Conservation (phyloP, 805 yeast species). For the Kockiozyma suomiensis region DNA sequence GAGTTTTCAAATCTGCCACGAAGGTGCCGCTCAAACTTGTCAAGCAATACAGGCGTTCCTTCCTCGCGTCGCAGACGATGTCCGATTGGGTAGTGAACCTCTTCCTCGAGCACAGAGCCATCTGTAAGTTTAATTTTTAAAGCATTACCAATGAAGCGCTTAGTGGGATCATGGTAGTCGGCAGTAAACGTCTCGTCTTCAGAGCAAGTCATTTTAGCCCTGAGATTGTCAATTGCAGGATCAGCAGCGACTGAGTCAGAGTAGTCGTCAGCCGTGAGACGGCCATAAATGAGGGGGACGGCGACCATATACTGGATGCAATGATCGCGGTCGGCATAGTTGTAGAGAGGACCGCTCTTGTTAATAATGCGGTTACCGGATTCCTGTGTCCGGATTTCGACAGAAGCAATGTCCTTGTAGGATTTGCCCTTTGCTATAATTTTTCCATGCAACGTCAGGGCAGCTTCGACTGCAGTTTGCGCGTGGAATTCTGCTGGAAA, state of each 20-base stretch:
- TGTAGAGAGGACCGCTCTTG: constrained; percentile 60
- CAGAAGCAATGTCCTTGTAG: constrained; percentile 52
- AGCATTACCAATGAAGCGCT: constrained; percentile 62
- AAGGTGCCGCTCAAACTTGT: constrained; percentile 57
- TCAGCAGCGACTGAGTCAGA: constrained; percentile 54
- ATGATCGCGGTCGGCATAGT: constrained; percentile 67
- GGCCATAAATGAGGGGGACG: constrained; percentile 57
- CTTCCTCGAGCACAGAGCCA: constrained; percentile 57
- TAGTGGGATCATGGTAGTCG: constrained; percentile 59
- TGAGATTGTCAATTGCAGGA: constrained; percentile 55
- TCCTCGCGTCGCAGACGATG: constrained; percentile 61
- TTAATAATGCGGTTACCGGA: constrained; percentile 64
- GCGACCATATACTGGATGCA: constrained; percentile 68
- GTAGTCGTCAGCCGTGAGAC: constrained; percentile 61
- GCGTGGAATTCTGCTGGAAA: constrained; percentile 70
- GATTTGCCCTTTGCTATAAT: constrained; percentile 49
- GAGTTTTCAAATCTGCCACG: constrained; percentile 49
- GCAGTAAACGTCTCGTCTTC: constrained; percentile 53
- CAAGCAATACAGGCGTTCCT: constrained; percentile 57
- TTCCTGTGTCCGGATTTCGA: constrained; percentile 60
- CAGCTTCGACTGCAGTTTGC: constrained; percentile 64
- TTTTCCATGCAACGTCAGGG: constrained; percentile 49
- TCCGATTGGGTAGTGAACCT: constrained; percentile 59
- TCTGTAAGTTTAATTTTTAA: constrained; percentile 54
- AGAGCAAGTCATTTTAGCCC: constrained; percentile 58